Evolutionary conservation across 768 basidiomycete species (phyloP), one percentile per base, ranked within the genome.

Genomic region (Glaciozyma antarctica): DNA sequence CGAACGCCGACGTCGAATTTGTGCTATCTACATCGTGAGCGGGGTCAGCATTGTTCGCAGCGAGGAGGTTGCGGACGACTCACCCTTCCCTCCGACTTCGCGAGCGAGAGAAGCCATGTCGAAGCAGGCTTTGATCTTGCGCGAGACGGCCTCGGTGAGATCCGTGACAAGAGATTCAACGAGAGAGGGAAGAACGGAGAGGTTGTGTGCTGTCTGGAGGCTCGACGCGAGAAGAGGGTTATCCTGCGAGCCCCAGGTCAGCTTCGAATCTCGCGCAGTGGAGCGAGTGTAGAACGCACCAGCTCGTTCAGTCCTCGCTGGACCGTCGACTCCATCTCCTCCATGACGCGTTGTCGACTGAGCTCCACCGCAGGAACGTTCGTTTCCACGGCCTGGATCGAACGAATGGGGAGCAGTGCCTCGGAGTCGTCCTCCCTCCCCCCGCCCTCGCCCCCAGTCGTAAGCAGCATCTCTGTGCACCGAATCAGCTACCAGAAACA

Each of bases 121-220:
- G 75, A 99, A 95, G 0, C 90, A 85, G 44, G 79, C 81, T 26
- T 82, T 83, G 65, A 97, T 89, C 19, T 90, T 82, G 34, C 84
- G 82, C 70, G 90, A 88, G 5, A 95, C 87, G 0, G 87, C 85
- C 56, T 88, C 85, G 24, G 86, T 88, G 12, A 97, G 78, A 75
- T 94, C 90, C 8, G 78, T 77, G 22, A 95, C 78, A 3, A 98
- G 82, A 59, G 83, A 83, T 63, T 86, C 84, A 6, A 97, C 88
- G 9, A 97, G 82, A 30, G 84, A 82, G 0, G 94, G 88, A 16
- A 99, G 80, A 21, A 88, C 82, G 34, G 87, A 82, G 19, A 99
- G 82, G 75, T 97, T 99, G 77, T 90, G 88, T 6, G 94, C 92
- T 2, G 91, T 97, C 80, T 98, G 95, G 17, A 99, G 81, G 0